phyloP scores from a whole-genome alignment of 108 stramenopile genomes.

The Chaetoceros tenuissimus region DNA sequence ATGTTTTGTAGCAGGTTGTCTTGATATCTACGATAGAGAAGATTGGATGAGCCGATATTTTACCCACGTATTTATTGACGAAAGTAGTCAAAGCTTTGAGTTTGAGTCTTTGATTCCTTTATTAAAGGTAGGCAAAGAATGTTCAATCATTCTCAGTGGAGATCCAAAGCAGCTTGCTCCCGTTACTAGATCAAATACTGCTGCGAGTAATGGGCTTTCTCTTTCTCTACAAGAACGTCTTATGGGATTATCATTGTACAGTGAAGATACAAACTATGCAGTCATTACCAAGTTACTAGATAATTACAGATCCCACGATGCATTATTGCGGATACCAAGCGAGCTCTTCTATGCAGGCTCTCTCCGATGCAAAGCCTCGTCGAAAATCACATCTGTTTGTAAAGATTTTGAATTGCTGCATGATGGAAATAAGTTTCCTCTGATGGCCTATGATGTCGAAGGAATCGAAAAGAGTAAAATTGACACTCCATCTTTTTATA shows the following conservation, averaged over 20 bases:
- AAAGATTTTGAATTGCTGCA: conserved; percentile 8
- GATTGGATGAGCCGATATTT: conserved; percentile 1
- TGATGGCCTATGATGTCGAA: conserved; percentile 13
- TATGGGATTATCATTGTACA: conserved; percentile 3
- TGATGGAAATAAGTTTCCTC: conserved; percentile 2
- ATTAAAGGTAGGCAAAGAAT: background rate
- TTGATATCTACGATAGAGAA: background rate
- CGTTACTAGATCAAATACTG: background rate
- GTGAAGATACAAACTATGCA: background rate
- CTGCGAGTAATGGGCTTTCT: background rate
- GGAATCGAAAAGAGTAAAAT: conserved; percentile 19
- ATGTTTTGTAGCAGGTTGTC: conserved; percentile 2
- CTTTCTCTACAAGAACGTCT: conserved; percentile 14
- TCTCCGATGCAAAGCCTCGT: conserved; percentile 4
- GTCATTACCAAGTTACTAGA: background rate
- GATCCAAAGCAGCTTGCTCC: conserved; percentile 17
- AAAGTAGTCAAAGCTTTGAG: conserved; percentile 12
- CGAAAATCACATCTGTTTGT: background rate
- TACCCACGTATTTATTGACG: conserved; percentile 17
- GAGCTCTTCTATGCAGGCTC: conserved; percentile 13
- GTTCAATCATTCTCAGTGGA: conserved; percentile 4
- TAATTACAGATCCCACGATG: conserved; percentile 18
- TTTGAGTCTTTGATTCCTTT: conserved; percentile 13
- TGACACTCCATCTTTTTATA: conserved; percentile 43
- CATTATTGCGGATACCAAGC: conserved; percentile 10